Conservation (phyloP, 2,329 filamentous ascomycete species). For the Microdochium bolleyi region DNA sequence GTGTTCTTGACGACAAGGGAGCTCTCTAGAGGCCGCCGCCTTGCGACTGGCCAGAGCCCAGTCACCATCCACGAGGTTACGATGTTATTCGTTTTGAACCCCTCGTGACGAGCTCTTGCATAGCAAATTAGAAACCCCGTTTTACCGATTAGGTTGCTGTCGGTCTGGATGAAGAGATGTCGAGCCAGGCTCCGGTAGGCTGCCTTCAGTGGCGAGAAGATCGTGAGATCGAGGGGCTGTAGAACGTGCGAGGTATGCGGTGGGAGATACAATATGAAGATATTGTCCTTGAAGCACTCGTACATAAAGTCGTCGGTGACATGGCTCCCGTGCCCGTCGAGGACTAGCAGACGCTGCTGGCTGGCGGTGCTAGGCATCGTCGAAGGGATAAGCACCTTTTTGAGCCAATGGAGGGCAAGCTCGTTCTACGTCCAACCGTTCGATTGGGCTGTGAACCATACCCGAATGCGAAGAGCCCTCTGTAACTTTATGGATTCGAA, state of each 20-base stretch:
- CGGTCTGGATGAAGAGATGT: not conserved
- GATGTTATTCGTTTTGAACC: not conserved
- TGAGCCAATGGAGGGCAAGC: conserved; percentile 8
- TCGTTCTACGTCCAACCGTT: conserved; percentile 13
- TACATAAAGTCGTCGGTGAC: conserved; percentile 10
- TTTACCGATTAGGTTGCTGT: conserved; percentile 1
- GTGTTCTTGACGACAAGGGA: not conserved
- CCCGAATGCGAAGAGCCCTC: not conserved
- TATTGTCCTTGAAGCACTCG: conserved; percentile 8
- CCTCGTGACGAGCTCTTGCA: not conserved
- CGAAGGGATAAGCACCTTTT: conserved; percentile 8
- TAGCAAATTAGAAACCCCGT: conserved; percentile 1
- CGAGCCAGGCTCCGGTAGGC: conserved; percentile 1
- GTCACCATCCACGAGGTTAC: not conserved
- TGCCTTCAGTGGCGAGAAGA: not conserved
- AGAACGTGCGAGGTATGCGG: conserved; percentile 14
- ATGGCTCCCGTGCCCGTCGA: conserved; percentile 10
- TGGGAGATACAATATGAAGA: conserved; percentile 9
- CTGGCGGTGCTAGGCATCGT: conserved; percentile 1
- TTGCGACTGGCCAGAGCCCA: not conserved
- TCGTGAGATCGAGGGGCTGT: conserved; percentile 10
- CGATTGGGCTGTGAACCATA: conserved; percentile 4
- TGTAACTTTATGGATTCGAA: not conserved
- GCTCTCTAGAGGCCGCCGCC: not conserved
- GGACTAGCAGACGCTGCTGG: conserved; percentile 6